These are phyloP conservation scores for Eruca vesicaria DNA, from an alignment of 441 rosid genomes.

Conservation along the genomic window DNA sequence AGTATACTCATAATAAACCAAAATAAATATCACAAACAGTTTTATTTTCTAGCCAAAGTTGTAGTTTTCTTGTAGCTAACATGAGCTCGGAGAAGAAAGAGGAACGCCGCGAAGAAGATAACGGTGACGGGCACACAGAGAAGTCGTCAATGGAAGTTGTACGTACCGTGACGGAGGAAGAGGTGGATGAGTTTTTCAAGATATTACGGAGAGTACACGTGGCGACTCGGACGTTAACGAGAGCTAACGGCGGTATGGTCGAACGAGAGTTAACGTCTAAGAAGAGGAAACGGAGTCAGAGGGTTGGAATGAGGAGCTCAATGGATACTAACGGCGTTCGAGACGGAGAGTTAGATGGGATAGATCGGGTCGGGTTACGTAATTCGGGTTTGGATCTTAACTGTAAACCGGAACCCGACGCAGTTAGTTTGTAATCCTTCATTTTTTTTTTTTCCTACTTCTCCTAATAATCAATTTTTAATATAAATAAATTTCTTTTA, in stretches of 20 bases:
- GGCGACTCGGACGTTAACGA: conserved; percentile 18
- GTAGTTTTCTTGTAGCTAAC: neutral
- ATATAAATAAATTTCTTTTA: neutral
- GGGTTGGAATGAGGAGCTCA: neutral
- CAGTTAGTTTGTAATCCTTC: conserved; percentile 9
- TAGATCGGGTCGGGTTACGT: conserved; percentile 26
- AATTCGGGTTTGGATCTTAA: conserved; percentile 33
- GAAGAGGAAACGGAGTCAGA: conserved; percentile 38
- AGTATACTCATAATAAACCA: neutral
- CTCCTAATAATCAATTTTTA: neutral
- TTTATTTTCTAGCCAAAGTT: neutral
- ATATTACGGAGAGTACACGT: conserved; percentile 38
- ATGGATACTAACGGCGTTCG: conserved; percentile 21
- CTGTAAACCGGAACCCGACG: conserved; percentile 33
- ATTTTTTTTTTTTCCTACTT: neutral
- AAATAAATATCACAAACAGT: neutral
- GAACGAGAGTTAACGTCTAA: conserved; percentile 24
- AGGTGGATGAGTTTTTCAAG: conserved; percentile 38
- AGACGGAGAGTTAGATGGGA: conserved; percentile 21
- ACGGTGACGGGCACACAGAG: conserved; percentile 3
- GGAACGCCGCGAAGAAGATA: conserved; percentile 8
- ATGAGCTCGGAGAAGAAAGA: conserved; percentile 26
- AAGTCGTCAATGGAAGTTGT: conserved; percentile 3
- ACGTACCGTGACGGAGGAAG: conserved; percentile 39
- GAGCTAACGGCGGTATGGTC: conserved; percentile 19